Percentiles rank a stretch among this genome's conserved stretches.
These are phyloP conservation scores for Candida buenavistaensis DNA, from an alignment of 1,139 yeast genomes.

Conservation along the genomic window DNA sequence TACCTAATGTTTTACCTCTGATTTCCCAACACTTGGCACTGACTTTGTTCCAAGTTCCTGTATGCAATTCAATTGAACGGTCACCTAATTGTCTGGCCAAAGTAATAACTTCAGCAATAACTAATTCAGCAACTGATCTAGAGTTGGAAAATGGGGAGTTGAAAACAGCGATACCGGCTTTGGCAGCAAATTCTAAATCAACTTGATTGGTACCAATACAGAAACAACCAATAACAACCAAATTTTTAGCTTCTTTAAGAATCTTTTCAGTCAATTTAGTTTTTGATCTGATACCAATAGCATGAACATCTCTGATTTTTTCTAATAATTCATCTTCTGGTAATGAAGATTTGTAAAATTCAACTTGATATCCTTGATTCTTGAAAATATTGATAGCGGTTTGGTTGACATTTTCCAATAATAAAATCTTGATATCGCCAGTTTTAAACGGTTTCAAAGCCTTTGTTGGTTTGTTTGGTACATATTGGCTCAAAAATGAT, in stretches of 20 bases:
- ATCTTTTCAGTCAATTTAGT: constrained; percentile 82
- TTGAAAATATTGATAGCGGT: constrained; percentile 87
- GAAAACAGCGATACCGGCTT: constrained; percentile 92
- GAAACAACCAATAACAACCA: constrained; percentile 94
- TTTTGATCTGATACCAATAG: constrained; percentile 97
- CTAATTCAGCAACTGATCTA: constrained; percentile 97
- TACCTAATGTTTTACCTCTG: constrained; percentile 97
- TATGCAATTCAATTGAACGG: constrained; percentile 92
- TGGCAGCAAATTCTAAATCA: constrained; percentile 88
- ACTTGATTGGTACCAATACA: constrained; percentile 99
- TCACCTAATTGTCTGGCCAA: constrained; percentile 97
- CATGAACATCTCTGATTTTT: constrained; percentile 91
- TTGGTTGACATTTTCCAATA: constrained; percentile 88
- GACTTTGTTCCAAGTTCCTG: constrained; percentile 98
- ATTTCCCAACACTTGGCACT: constrained; percentile 97
- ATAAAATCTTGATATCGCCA: constrained; percentile 86
- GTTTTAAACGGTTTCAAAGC: constrained; percentile 85
- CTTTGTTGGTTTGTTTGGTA: constrained; percentile 55
- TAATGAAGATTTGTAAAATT: constrained; percentile 84
- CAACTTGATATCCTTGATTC: constrained; percentile 95
- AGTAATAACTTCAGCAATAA: constrained; percentile 90
- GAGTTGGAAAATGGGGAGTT: constrained; percentile 99
- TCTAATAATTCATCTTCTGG: constrained; percentile 94
- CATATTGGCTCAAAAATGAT: constrained; percentile 48
- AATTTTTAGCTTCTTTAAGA: constrained; percentile 81